Evolutionary conservation across 2,329 filamentous ascomycete species (phyloP), one percentile per base, ranked within the genome.

Genomic region (Coniochaeta hoffmannii): DNA sequence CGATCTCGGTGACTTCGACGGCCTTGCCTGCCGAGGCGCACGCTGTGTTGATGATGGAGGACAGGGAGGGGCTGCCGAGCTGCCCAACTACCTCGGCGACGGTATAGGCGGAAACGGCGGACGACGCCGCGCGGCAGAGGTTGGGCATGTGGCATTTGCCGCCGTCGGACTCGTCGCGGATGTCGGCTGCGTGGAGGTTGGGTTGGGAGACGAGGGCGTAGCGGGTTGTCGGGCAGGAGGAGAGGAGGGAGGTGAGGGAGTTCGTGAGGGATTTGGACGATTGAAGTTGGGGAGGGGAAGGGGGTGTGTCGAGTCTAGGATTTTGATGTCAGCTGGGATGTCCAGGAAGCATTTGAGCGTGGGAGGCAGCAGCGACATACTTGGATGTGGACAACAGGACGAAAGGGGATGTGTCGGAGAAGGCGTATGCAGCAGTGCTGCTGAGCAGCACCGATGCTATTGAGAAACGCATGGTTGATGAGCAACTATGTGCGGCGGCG

Each of bases 371-470:
- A 24, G 26, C 58, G 54, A 66, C 86, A 65, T 86, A 96, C 92
- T 86, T 77, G 59, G 87, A 81, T 49, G 87, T 93, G 31, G 93
- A 97, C 70, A 95, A 87, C 62, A 97, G 75, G 68, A 96, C 81
- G 71, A 96, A 94, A 17, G 94, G 93, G 55, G 90, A 92, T 2
- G 92, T 90, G 71, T 96, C 87, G 60, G 83, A 85, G 70, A 96
- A 94, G 26, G 90, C 92, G 59, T 83, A 75, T 54, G 57, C 84
- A 24, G 78, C 77, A 58, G 81, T 78, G 62, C 81, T 77, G 64
- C 78, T 78, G 66, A 82, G 71, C 53, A 81, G 67, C 62, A 77
- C 70, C 58, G 76, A 71, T 65, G 79, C 65, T 66, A 73, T 68
- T 55, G 77, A 78, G 65, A 78, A 66, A 76, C 78, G 81, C 83